Conservation (phyloP, 352 stramenopile species). For the Blastocystis sp. region DNA sequence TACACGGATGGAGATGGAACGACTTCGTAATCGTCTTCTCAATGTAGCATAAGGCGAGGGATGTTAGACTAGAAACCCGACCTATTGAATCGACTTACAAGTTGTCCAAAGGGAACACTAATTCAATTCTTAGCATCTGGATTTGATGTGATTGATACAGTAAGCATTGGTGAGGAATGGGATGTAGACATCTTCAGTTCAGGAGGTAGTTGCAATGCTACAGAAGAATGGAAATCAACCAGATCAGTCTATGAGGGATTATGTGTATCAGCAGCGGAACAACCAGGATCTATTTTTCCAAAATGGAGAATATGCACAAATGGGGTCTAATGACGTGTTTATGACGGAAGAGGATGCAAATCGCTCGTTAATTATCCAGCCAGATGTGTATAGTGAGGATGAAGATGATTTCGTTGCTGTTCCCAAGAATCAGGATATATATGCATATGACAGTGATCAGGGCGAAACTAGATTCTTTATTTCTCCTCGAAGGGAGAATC, state of each 20-base stretch:
- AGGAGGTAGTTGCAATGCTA: background rate
- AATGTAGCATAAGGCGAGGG: background rate
- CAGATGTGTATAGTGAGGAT: background rate
- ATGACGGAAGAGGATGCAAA: conserved; percentile 9
- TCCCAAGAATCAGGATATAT: background rate
- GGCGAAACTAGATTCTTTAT: conserved; percentile 11
- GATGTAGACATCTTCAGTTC: background rate
- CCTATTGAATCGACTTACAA: background rate
- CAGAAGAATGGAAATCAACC: background rate
- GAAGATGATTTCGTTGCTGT: background rate
- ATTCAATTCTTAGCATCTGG: conserved; percentile 17
- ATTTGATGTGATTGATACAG: conserved; percentile 43
- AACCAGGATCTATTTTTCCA: conserved; percentile 15
- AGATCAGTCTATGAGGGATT: background rate
- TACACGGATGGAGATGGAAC: background rate
- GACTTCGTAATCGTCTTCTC: background rate
- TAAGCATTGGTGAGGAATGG: background rate
- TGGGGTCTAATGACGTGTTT: background rate
- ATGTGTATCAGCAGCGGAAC: conserved; percentile 52
- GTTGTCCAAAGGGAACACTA: conserved; percentile 10
- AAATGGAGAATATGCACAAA: conserved; percentile 29
- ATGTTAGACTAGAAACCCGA: conserved; percentile 7
- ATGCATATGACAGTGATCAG: conserved; percentile 24
- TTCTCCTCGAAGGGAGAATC: background rate
- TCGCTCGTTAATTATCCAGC: background rate